Base-by-base conservation (phyloP, 345 rosid genomes). In the Sisymbrium altissimum region DNA sequence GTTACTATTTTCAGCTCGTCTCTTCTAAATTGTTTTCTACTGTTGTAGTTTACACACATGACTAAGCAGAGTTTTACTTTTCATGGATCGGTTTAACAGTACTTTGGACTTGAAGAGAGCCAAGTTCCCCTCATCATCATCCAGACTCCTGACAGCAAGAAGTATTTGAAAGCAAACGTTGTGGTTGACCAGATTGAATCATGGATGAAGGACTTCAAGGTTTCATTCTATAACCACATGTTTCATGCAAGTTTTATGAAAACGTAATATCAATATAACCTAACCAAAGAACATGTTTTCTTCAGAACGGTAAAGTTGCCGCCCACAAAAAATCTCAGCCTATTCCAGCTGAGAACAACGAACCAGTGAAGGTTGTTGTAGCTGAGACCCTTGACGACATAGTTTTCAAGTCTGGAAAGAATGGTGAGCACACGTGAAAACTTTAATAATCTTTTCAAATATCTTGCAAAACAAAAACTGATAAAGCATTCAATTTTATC, bases 351-450 rank as follows among this genome's bases (percentile, higher is more conserved):
- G 88, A 78, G 59, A 95, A 95, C 79, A 76, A 82, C 1, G 97
- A 90, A 69, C 97, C 98, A 14, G 97, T 90, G 66, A 92, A 95
- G 84, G 91, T 95, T 32, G 88, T 92, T 12, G 98, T 95, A 46
- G 97, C 91, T n/a, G 97, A 95, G 74, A 95, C 41, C 75, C 84
- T 95, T 38, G 84, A 92, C 32, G 90, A 92, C 10, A 45, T 84
- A 10, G 97, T 92, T 64, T 64, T 85, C 73, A 89, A 90, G 19
- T 90, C 99, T 40, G 96, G 87, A 50, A 95, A 92, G 75, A 92
- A 92, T 70, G 98, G 99, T 90, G 29, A 19, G 86, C 55, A 43
- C 71, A 70, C 38, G 8, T 36, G 29, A 64, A 64, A 63, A 19
- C 45, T 62, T 30, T 0, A 36, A 2, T 25, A 23, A n/a, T 43